A percentile compares a stretch with the other conserved stretches of the same genome.
phyloP scores from a whole-genome alignment of 768 basidiomycete species.

The Calocybe cyanea region DNA sequence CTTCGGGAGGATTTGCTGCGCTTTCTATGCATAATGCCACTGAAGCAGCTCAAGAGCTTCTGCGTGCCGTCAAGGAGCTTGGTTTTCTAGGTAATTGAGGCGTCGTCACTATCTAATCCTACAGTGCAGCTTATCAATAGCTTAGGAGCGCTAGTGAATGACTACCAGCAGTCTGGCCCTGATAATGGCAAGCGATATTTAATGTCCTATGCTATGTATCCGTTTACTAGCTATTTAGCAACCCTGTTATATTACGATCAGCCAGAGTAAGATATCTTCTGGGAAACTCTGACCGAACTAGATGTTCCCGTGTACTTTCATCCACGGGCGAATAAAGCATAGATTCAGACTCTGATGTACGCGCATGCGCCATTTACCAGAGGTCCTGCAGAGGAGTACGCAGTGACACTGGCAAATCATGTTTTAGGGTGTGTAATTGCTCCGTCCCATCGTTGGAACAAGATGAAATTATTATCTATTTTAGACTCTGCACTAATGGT shows the following conservation, averaged over 20 bases:
- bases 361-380: slow-evolving; percentile 29
- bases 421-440: slow-evolving; percentile 28
- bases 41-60: slow-evolving; percentile 34
- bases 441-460: background rate
- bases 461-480: background rate
- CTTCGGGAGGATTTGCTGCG: slow-evolving; percentile 39
- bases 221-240: slow-evolving; percentile 16
- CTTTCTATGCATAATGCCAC: slow-evolving; percentile 44
- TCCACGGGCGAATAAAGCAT: slow-evolving; percentile 27
- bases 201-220: too few relatives aligned
- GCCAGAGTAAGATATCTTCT: slow-evolving; percentile 35
- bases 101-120: background rate
- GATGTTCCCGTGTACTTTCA: slow-evolving; percentile 38
- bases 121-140: background rate
- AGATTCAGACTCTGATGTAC: slow-evolving; percentile 23
- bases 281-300: slow-evolving; percentile 33
- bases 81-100: slow-evolving; percentile 31
- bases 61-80: slow-evolving; percentile 33
- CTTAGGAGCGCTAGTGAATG: slow-evolving; percentile 36
- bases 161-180: slow-evolving; percentile 40
- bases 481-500: background rate
- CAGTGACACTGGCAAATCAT: slow-evolving; percentile 35
- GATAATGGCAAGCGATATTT: slow-evolving; percentile 27
- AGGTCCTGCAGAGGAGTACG: slow-evolving; percentile 33
- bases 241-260: slow-evolving; percentile 36